phyloP scores from a whole-genome alignment of 768 basidiomycete species.

The Lactarius sp. region DNA sequence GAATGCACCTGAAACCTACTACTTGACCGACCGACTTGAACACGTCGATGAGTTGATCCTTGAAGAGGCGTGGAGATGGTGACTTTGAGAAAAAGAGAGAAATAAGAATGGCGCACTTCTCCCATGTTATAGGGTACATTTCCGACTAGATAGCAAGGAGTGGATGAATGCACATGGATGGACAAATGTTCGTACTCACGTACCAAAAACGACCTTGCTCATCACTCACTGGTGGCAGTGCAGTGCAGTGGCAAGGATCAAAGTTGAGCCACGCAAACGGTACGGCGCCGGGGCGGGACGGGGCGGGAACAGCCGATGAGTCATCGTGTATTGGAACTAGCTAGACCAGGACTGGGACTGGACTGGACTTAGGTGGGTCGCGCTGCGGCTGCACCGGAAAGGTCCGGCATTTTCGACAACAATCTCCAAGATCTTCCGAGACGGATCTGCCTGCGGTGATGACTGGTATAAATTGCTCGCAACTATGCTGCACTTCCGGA shows the following conservation, averaged over 20 bases:
- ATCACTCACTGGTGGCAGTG: constrained; percentile 31
- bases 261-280: neutral
- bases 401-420: too few species aligned
- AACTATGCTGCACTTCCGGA: neutral
- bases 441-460: too few species aligned
- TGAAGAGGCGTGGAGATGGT: neutral
- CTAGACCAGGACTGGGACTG: too few species aligned
- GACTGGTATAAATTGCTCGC: constrained; percentile 6
- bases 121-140: constrained; percentile 91
- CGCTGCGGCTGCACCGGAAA: too few species aligned
- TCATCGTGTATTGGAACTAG: neutral
- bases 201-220: constrained; percentile 75
- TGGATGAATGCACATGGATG: neutral
- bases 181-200: neutral
- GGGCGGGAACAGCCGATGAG: neutral
- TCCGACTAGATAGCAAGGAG: constrained; percentile 49
- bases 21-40: constrained; percentile 89
- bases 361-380: too few species aligned
- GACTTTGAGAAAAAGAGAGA: neutral
- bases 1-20: constrained; percentile 73
- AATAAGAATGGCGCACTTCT: constrained; percentile 42
- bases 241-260: neutral
- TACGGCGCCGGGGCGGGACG: neutral
- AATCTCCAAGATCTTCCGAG: too few species aligned
- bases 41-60: constrained; percentile 82